These are phyloP conservation scores for Delitschia confertaspora DNA, from an alignment of 495 filamentous ascomycete species.

Conservation along the genomic window DNA sequence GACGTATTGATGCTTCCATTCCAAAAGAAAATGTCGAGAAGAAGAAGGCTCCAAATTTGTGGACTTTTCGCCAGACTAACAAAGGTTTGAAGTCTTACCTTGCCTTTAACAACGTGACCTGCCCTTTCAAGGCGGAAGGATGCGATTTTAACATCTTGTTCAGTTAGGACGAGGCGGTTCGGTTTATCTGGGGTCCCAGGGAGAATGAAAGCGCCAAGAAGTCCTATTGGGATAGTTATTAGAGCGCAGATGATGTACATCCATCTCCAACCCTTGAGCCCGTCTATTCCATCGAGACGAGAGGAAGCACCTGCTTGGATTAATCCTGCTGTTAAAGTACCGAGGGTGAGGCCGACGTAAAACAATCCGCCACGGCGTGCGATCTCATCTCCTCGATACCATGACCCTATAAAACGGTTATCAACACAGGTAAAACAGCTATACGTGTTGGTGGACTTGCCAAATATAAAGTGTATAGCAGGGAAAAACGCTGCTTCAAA, in stretches of 20 bases:
- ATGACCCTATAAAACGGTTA: slow-evolving; percentile 14
- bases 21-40: slow-evolving; percentile 45
- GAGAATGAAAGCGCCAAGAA: slow-evolving; percentile 39
- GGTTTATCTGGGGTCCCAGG: slow-evolving; percentile 41
- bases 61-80: slow-evolving; percentile 29
- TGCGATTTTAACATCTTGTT: slow-evolving; percentile 36
- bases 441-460: slow-evolving; percentile 26
- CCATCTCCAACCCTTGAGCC: slow-evolving; percentile 46
- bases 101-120: slow-evolving; percentile 31
- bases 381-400: slow-evolving; percentile 31
- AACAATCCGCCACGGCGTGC: slow-evolving; percentile 42
- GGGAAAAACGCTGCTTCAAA: slow-evolving; percentile 40
- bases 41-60: slow-evolving; percentile 35
- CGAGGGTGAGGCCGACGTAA: slow-evolving; percentile 43
- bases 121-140: slow-evolving; percentile 33
- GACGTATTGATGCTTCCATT: slow-evolving; percentile 36
- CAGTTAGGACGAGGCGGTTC: slow-evolving; percentile 36
- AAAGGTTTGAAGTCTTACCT: slow-evolving; percentile 31
- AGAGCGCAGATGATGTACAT: slow-evolving; percentile 47
- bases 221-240: slow-evolving; percentile 43
- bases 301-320: slow-evolving; percentile 42
- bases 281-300: slow-evolving; percentile 40
- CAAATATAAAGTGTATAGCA: slow-evolving; percentile 41
- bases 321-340: slow-evolving; percentile 42
- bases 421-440: background rate